Percentiles rank a stretch among this genome's conserved stretches.
Conservation (phyloP, 768 basidiomycete species). For the Phlegmacium glaucopus region DNA sequence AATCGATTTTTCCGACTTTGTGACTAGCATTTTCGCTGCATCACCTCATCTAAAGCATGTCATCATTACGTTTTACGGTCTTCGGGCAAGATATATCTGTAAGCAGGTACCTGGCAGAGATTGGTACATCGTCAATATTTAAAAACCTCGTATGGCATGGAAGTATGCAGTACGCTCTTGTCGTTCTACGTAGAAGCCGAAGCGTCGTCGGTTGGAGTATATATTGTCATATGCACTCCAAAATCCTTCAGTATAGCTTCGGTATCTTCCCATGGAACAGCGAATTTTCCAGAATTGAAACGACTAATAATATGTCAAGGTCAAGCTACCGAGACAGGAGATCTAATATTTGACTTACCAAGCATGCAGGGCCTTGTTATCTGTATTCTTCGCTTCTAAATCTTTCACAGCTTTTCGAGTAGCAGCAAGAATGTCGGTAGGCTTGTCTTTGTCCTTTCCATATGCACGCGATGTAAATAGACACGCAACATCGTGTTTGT, state of each 20-base stretch:
- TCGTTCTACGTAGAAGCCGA: neutral
- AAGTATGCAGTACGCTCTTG: neutral
- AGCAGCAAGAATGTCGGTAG: constrained; percentile 32
- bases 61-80: constrained; percentile 16
- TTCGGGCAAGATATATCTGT: constrained; percentile 22
- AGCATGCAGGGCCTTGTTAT: constrained; percentile 31
- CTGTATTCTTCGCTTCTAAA: constrained; percentile 30
- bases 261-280: constrained; percentile 38
- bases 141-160: constrained; percentile 3
- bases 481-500: constrained; percentile 34
- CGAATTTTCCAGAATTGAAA: constrained; percentile 42
- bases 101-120: constrained; percentile 15
- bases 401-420: constrained; percentile 31
- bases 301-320: constrained; percentile 27
- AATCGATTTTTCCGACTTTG: constrained; percentile 22
- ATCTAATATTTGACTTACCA: constrained; percentile 28
- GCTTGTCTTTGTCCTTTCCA: constrained; percentile 34
- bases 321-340: neutral
- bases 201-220: constrained; percentile 14
- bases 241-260: constrained; percentile 31
- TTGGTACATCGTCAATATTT: constrained; percentile 22
- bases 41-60: constrained; percentile 15
- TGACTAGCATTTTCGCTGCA: constrained; percentile 21
- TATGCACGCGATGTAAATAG: constrained; percentile 39
- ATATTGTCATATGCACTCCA: constrained; percentile 31